phyloP scores from a whole-genome alignment of 202 grass and related monocot genomes.

The Digitaria exilis region DNA sequence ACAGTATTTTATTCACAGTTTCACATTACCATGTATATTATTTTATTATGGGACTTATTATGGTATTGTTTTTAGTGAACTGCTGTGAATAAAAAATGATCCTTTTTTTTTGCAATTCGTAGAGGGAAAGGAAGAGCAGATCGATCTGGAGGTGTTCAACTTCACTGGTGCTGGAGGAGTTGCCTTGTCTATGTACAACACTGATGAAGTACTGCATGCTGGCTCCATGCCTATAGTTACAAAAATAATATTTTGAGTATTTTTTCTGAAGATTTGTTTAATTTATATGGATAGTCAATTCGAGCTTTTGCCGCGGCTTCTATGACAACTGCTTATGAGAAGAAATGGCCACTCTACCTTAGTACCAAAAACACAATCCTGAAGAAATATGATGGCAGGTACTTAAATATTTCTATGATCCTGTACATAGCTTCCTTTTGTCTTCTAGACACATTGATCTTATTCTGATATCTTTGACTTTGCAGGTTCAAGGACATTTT shows the following conservation, averaged over 20 bases:
- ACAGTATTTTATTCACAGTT: neutral
- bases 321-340: slow-evolving; percentile 93
- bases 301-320: slow-evolving; percentile 85
- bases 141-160: slow-evolving; percentile 94
- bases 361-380: slow-evolving; percentile 99
- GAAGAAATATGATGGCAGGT: slow-evolving; percentile 99
- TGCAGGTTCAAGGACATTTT: slow-evolving; percentile 99
- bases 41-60: neutral
- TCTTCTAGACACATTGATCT: neutral
- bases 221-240: neutral
- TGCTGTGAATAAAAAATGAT: slow-evolving; percentile 19
- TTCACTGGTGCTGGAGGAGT: slow-evolving; percentile 99
- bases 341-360: slow-evolving; percentile 98
- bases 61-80: slow-evolving; percentile 18
- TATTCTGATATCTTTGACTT: slow-evolving; percentile 29
- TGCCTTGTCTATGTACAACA: slow-evolving; percentile 97
- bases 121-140: slow-evolving; percentile 91
- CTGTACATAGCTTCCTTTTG: slow-evolving; percentile 3
- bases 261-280: slow-evolving; percentile 15
- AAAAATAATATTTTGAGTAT: slow-evolving; percentile 24
- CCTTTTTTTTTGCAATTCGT: slow-evolving; percentile 23
- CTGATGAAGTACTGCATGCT: slow-evolving; percentile 70
- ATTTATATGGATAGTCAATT: slow-evolving; percentile 72
- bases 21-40: slow-evolving; percentile 9
- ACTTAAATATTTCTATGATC: slow-evolving; percentile 14